Evolutionary conservation across 2,329 filamentous ascomycete genomes (phyloP).

Genomic region (Hyphodiscus sp.): DNA sequence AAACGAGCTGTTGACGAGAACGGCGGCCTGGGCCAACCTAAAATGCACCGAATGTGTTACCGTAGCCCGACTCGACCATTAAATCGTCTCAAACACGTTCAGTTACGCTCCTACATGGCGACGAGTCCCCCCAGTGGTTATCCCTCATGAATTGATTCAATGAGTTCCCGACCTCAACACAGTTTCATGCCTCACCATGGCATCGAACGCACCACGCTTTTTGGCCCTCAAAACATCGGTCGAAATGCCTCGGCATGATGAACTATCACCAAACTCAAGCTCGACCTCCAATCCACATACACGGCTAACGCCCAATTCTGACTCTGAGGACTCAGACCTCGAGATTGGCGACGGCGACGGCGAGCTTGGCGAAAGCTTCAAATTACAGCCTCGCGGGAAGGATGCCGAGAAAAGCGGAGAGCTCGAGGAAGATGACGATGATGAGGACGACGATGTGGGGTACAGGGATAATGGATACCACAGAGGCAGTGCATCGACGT

Average conservation of each 20-base stretch:
- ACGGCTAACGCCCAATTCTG: slow-evolving; percentile 23
- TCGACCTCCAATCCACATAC: slow-evolving; percentile 8
- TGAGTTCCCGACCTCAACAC: background rate
- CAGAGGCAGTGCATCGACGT: slow-evolving; percentile 24
- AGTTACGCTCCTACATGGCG: background rate
- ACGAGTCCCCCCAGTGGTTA: background rate
- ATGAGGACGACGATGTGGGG: slow-evolving; percentile 6
- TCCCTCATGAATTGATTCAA: background rate
- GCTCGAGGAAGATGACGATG: slow-evolving; percentile 5
- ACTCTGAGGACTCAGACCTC: slow-evolving; percentile 23
- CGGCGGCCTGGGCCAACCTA: background rate
- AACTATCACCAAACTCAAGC: slow-evolving; percentile 21
- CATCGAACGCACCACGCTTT: slow-evolving; percentile 1
- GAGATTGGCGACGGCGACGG: slow-evolving; percentile 10
- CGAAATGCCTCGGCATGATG: slow-evolving; percentile 5
- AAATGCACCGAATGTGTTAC: background rate
- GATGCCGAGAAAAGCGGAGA: slow-evolving; percentile 10
- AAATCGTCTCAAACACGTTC: background rate
- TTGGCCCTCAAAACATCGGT: slow-evolving; percentile 2
- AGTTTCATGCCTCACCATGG: slow-evolving; percentile 8
- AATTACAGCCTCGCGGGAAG: slow-evolving; percentile 9
- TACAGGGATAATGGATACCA: slow-evolving; percentile 9
- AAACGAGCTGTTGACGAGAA: background rate
- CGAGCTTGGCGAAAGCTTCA: slow-evolving; percentile 17
- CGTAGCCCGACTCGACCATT: no score